A percentile compares a stretch with the other conserved stretches of the same genome.
Evolutionary conservation across 495 filamentous ascomycete species (phyloP).

Genomic region (Hypoxylon trugodes): DNA sequence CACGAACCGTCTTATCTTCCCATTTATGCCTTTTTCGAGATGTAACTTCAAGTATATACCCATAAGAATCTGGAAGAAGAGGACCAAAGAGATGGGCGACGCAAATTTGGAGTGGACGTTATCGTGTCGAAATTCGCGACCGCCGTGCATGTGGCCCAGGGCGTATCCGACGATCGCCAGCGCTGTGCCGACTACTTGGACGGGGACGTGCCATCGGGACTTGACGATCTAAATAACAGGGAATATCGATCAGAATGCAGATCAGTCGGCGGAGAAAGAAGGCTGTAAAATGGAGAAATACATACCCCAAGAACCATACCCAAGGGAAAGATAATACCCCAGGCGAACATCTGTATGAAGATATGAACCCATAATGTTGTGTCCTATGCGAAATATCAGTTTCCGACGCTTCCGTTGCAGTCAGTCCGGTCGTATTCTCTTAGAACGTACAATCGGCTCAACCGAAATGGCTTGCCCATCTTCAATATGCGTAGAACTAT

Average conservation of each 20-base stretch:
- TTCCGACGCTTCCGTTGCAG: conserved; percentile 15
- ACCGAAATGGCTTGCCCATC: conserved; percentile 78
- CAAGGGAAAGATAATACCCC: conserved; percentile 89
- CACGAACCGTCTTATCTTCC: conserved; percentile 73
- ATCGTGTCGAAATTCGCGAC: conserved; percentile 77
- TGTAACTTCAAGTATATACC: conserved; percentile 92
- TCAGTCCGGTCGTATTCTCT: not conserved
- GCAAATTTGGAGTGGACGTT: conserved; percentile 89
- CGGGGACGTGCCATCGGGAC: conserved; percentile 92
- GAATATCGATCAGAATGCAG: conserved; percentile 2
- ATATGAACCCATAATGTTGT: conserved; percentile 93
- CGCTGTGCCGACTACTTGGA: conserved; percentile 77
- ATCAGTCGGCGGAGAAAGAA: not conserved
- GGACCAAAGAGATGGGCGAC: conserved; percentile 77
- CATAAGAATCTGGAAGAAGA: conserved; percentile 77
- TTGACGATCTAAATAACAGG: conserved; percentile 72
- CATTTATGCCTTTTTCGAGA: conserved; percentile 82
- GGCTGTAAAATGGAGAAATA: conserved; percentile 14
- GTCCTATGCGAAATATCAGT: conserved; percentile 62
- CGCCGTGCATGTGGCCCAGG: conserved; percentile 88
- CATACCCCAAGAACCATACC: conserved; percentile 95
- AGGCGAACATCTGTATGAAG: conserved; percentile 82
- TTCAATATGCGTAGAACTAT: conserved; percentile 75
- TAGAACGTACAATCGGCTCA: conserved; percentile 80
- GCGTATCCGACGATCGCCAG: conserved; percentile 87